These are phyloP conservation scores for Pseudogymnoascus sp. DNA, from an alignment of 2,329 filamentous ascomycete species.

Conservation along the genomic window DNA sequence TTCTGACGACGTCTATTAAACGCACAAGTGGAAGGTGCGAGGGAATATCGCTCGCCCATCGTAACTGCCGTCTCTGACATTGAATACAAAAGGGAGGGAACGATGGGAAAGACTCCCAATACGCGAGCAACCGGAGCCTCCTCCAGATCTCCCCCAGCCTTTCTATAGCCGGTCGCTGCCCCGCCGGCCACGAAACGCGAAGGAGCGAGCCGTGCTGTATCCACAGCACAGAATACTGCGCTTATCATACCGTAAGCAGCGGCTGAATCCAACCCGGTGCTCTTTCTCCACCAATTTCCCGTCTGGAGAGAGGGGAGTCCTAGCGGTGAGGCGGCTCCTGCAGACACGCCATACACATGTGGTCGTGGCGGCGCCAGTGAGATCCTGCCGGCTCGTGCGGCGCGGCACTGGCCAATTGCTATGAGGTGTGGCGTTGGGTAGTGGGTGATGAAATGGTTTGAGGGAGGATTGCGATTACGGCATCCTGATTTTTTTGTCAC, in stretches of 20 bases:
- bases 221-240: background rate
- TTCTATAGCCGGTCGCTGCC: background rate
- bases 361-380: background rate
- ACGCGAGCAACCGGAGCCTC: background rate
- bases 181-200: background rate
- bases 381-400: background rate
- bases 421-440: background rate
- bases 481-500: background rate
- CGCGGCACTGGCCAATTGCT: background rate
- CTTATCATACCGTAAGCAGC: background rate
- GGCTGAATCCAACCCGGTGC: background rate
- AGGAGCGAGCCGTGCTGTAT: background rate
- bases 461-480: background rate
- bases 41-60: background rate
- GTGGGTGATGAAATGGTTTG: background rate
- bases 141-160: background rate
- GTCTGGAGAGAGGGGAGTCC: background rate
- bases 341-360: background rate
- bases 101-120: background rate
- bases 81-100: background rate
- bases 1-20: background rate
- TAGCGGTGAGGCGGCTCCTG: background rate
- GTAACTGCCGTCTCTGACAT: background rate
- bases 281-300: background rate
- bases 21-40: background rate